These are phyloP conservation scores for Forsythia viridissima DNA, from an alignment of 257 asterid species.

Conservation along the genomic window DNA sequence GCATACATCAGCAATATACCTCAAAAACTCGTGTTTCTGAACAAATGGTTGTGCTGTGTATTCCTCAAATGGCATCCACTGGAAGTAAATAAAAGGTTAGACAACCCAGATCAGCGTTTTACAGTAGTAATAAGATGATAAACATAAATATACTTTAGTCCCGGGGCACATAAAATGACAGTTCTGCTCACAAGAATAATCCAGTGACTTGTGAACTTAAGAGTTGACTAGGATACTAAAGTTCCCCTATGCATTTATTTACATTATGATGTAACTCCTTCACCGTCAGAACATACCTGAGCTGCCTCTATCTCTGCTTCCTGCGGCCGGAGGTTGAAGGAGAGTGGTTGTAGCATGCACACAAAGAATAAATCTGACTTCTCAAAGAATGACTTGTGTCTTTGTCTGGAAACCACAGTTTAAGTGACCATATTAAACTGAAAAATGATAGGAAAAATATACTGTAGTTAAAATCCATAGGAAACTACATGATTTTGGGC, in stretches of 20 bases:
- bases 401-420: constrained; percentile 59
- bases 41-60: constrained; percentile 70
- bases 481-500: neutral
- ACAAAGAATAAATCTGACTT: constrained; percentile 85
- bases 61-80: constrained; percentile 97
- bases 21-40: constrained; percentile 56
- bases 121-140: neutral
- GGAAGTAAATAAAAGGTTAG: constrained; percentile 22
- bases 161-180: too few relatives aligned
- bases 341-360: constrained; percentile 89
- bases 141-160: too few relatives aligned
- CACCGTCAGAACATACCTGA: constrained; percentile 44
- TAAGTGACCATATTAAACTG: neutral
- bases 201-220: neutral
- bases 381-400: constrained; percentile 75
- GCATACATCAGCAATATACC: constrained; percentile 53
- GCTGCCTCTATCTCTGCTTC: constrained; percentile 95
- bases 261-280: neutral
- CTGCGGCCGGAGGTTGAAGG: constrained; percentile 64
- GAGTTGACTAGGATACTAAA: neutral
- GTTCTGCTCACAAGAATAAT: too few relatives aligned
- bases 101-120: neutral
- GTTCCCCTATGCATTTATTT: neutral
- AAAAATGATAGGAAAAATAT: neutral
- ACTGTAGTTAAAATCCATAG: neutral